phyloP scores from a whole-genome alignment of 2,329 filamentous ascomycete species.

The Cercospora zeae-maydis region DNA sequence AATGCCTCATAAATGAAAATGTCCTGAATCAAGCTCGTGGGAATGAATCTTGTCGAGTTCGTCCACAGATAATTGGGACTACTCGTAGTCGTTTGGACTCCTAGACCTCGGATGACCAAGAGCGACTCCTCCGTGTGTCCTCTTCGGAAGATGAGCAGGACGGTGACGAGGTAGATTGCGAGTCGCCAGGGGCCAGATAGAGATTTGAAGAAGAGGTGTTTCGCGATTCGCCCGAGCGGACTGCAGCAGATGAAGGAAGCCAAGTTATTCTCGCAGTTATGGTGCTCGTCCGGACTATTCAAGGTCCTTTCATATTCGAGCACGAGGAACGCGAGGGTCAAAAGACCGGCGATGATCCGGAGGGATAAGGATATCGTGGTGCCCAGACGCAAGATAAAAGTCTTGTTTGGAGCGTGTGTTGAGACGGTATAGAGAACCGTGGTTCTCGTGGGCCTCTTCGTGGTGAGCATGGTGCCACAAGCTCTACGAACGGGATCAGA shows the following conservation, averaged over 20 bases:
- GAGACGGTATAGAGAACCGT: conserved; percentile 92
- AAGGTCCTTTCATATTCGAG: conserved; percentile 25
- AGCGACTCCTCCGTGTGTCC: conserved; percentile 68
- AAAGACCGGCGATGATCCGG: conserved; percentile 44
- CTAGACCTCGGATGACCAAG: conserved; percentile 80
- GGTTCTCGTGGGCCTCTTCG: conserved; percentile 59
- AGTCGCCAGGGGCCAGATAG: conserved; percentile 39
- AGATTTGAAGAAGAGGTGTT: conserved; percentile 26
- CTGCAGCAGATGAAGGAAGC: not conserved
- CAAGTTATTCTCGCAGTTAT: not conserved
- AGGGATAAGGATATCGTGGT: conserved; percentile 41
- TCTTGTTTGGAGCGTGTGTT: conserved; percentile 59
- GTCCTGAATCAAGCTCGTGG: conserved; percentile 86
- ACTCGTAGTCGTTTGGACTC: conserved; percentile 79
- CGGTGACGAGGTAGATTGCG: conserved; percentile 32
- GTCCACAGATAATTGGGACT: conserved; percentile 64
- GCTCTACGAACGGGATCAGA: not conserved
- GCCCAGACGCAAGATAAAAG: conserved; percentile 44
- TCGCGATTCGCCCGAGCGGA: conserved; percentile 10
- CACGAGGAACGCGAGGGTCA: conserved; percentile 36
- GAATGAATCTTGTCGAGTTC: conserved; percentile 71
- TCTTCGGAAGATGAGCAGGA: conserved; percentile 29
- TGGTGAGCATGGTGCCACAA: conserved; percentile 30
- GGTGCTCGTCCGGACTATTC: not conserved
- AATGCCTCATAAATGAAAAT: conserved; percentile 95